phyloP scores from a whole-genome alignment of 2,329 filamentous ascomycete species.

The Neofusicoccum parvum region DNA sequence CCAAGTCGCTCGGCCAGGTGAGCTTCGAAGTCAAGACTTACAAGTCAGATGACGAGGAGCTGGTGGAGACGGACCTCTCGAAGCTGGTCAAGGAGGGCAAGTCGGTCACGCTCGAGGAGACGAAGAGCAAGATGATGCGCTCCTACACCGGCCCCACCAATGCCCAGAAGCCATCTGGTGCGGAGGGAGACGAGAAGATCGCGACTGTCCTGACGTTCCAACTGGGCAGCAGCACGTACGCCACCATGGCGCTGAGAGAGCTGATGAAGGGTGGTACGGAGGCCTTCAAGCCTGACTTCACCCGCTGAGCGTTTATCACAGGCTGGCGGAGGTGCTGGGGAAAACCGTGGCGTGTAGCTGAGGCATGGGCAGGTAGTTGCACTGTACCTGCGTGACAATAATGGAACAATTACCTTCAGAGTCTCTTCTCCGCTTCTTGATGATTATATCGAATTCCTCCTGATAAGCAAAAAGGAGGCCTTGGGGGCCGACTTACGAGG shows the following conservation, averaged over 20 bases:
- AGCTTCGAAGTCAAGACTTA: constrained; percentile 64
- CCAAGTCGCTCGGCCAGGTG: constrained; percentile 65
- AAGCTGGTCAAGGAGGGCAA: constrained; percentile 54
- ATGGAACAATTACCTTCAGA: not conserved
- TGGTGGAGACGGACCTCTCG: constrained; percentile 86
- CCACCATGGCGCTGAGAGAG: constrained; percentile 80
- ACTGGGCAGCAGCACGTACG: constrained; percentile 78
- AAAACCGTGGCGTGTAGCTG: not conserved
- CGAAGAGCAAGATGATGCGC: constrained; percentile 12
- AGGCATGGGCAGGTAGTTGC: not conserved
- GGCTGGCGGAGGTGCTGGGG: not conserved
- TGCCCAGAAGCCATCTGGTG: constrained; percentile 7
- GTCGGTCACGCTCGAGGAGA: constrained; percentile 27
- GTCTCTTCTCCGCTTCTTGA: no score
- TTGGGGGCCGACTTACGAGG: no score
- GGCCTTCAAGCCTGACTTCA: constrained; percentile 63
- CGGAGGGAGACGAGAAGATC: constrained; percentile 51
- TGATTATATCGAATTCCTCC: no score
- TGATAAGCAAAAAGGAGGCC: not conserved
- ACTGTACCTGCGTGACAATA: not conserved
- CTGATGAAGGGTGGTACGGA: constrained; percentile 70
- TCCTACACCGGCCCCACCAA: not conserved
- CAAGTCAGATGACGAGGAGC: constrained; percentile 64
- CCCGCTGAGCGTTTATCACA: not conserved
- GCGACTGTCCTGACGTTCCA: constrained; percentile 74